Evolutionary conservation across 2,329 filamentous ascomycete species (phyloP), one percentile per base, ranked within the genome.

Genomic region (Berkeleyomyces basicola): DNA sequence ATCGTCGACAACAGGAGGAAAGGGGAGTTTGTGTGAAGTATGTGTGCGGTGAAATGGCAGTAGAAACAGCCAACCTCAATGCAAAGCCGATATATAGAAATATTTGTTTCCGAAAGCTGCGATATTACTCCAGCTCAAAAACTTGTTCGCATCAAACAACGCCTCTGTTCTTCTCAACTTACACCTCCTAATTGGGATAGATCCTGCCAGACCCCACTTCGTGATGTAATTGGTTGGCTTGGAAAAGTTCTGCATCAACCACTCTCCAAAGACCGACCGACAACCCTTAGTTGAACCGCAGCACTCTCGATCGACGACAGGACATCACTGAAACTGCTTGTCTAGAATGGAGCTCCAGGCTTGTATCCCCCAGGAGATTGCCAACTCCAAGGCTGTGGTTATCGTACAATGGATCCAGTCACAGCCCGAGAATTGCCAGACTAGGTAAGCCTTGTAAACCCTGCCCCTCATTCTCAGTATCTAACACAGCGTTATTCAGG

Each of bases 331-430:
- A 14, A 51, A 39, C 31, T 7, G 51, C 39, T 61, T 61, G 57
- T n/a, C 39, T n/a, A 61, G 37, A 36, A 64, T 64, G 63, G 59
- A 49, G 59, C 40, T 60, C 42, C 57, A 36, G 16, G 58, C 36
- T 39, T 7, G 9, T 9, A 59, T 65, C 31, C 63, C 63, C 7
- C 46, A 62, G n/a, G 58, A 63, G 14, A 51, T 65, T 42, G 60
- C 62, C 31, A 53, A 49, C 46, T 62, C 61, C 16, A 65, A 65
- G 47, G 63, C 63, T 4, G 44, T 61, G 44, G 40, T 47, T 37
- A 65, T 65, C 43, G 61, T 65, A 51, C 63, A 63, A 61, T 67
- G 67, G 67, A 63, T 68, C 36, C 64, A 66, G 58, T 16, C 51
- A 6, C 66, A 66, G 59, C 62, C 65, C 3, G 44, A 42, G 23